Evolutionary conservation across 495 filamentous ascomycete genomes (phyloP).

Genomic region (Clohesyomyces aquaticus): DNA sequence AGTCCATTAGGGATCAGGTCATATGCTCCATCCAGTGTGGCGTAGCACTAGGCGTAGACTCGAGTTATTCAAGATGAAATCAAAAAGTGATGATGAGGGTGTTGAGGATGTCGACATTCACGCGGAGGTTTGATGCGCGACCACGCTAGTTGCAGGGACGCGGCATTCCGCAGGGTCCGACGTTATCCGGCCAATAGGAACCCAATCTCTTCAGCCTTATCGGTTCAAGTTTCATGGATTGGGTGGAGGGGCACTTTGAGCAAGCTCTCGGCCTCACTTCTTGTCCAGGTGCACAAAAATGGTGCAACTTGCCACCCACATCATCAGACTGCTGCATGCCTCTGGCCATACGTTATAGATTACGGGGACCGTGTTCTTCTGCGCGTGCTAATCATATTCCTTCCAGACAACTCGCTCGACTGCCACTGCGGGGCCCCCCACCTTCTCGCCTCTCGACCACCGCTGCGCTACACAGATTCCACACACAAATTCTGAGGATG

Average conservation of each 20-base stretch:
- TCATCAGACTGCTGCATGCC: constrained; percentile 19
- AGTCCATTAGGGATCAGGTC: too few species aligned
- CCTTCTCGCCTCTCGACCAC: constrained; percentile 2
- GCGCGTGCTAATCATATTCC: not conserved
- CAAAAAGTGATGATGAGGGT: too few species aligned
- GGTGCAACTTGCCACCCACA: not conserved
- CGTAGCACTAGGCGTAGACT: too few species aligned
- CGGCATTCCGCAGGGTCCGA: too few species aligned
- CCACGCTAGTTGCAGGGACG: too few species aligned
- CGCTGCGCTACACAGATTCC: constrained; percentile 9
- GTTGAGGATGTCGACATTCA: too few species aligned
- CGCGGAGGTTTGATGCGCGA: too few species aligned
- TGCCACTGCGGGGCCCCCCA: not conserved
- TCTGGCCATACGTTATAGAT: constrained; percentile 26
- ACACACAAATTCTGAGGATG: constrained; percentile 35
- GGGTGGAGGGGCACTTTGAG: not conserved
- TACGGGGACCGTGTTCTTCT: constrained; percentile 31
- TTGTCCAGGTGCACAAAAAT: not conserved
- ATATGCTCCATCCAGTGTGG: too few species aligned
- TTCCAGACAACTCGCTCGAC: not conserved
- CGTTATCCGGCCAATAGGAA: constrained; percentile 7
- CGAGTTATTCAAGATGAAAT: too few species aligned
- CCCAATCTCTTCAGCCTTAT: constrained; percentile 5
- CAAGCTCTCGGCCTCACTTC: too few species aligned
- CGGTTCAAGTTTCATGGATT: not conserved